phyloP scores from a whole-genome alignment of 805 yeast genomes.

The Wickerhamomyces alni region DNA sequence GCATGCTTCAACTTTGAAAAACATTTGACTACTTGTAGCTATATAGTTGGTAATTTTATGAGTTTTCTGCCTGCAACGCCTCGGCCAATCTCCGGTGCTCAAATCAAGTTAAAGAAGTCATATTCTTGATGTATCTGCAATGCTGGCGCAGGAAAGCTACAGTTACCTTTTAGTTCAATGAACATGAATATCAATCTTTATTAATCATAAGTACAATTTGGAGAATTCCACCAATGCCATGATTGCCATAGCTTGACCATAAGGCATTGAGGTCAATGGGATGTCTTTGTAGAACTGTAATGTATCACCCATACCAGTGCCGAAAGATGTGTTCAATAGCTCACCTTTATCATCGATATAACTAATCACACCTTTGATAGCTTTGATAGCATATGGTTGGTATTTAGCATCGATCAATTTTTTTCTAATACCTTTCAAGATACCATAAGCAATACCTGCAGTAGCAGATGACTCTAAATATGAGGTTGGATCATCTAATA shows the following conservation, averaged over 20 bases:
- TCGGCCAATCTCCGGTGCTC: no score
- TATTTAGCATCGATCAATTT: slow-evolving; percentile 5
- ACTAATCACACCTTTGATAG: slow-evolving; percentile 9
- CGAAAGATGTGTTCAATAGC: slow-evolving; percentile 9
- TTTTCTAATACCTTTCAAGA: slow-evolving; percentile 7
- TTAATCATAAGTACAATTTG: slow-evolving; percentile 5
- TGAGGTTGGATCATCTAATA: slow-evolving; percentile 8
- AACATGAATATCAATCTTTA: no score
- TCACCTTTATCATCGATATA: slow-evolving; percentile 9
- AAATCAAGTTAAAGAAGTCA: no score
- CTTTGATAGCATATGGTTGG: slow-evolving; percentile 7
- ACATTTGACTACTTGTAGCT: no score
- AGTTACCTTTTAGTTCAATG: no score
- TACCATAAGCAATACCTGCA: slow-evolving; percentile 11
- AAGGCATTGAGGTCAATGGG: slow-evolving; percentile 11
- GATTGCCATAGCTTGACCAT: slow-evolving; percentile 12
- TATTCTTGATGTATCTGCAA: no score
- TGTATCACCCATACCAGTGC: slow-evolving; percentile 11
- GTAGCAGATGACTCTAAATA: slow-evolving; percentile 10
- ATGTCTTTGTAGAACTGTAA: slow-evolving; percentile 9
- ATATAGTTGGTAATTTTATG: no score
- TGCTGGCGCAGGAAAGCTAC: no score
- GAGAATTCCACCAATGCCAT: slow-evolving; percentile 11
- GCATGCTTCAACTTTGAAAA: no score
- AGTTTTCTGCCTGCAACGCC: no score